Percentiles rank a stretch among this genome's conserved stretches.
Evolutionary conservation across 495 filamentous ascomycete species (phyloP).

Genomic region (Astrothelium subdiscretum): DNA sequence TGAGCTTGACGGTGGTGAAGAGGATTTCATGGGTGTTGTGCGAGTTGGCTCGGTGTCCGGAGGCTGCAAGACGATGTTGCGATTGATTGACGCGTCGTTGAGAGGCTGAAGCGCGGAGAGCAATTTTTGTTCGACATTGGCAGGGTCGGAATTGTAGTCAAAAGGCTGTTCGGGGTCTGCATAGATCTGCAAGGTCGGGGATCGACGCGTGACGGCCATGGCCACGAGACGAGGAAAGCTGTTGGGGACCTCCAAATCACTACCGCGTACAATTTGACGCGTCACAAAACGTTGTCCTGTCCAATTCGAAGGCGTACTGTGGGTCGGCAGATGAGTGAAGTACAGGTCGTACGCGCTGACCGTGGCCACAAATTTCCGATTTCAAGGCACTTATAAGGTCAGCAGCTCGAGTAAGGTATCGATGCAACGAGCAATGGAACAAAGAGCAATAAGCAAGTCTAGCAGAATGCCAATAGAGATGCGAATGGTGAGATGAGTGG

Average conservation of each 20-base stretch:
- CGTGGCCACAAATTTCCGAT: not conserved
- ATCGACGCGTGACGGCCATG: conserved; percentile 57
- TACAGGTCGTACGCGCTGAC: not conserved
- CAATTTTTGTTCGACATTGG: conserved; percentile 40
- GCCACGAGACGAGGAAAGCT: not conserved
- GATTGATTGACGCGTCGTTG: conserved; percentile 39
- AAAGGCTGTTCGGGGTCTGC: conserved; percentile 43
- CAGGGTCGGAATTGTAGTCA: conserved; percentile 26
- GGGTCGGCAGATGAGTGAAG: not conserved
- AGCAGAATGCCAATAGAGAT: not conserved
- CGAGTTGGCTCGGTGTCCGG: conserved; percentile 16
- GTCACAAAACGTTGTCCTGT: not conserved
- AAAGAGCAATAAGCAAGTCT: not conserved
- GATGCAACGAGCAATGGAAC: not conserved
- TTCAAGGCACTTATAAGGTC: not conserved
- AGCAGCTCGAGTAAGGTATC: too few relatives aligned
- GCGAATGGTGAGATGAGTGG: not conserved
- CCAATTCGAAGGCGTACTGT: not conserved
- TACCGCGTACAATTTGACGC: not conserved
- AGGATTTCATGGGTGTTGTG: conserved; percentile 15
- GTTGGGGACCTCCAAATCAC: not conserved
- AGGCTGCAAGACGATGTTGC: conserved; percentile 27
- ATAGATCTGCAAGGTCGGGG: conserved; percentile 50
- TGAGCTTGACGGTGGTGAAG: conserved; percentile 21
- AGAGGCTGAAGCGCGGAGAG: conserved; percentile 35